phyloP scores from a whole-genome alignment of 352 stramenopile species.

The Phytophthora pisi region DNA sequence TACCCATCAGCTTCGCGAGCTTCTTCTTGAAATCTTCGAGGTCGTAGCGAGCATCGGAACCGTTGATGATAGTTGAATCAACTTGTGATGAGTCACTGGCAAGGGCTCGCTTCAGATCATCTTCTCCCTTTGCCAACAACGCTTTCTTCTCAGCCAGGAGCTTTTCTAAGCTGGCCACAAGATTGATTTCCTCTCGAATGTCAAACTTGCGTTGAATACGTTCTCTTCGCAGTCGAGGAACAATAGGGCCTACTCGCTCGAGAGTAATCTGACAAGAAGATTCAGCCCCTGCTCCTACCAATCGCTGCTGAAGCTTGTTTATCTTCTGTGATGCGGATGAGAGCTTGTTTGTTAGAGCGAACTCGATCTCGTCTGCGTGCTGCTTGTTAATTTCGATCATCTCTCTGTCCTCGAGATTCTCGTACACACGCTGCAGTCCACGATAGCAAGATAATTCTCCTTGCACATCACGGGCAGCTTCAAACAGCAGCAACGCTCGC shows the following conservation, averaged over 20 bases:
- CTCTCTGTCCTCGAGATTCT: slow-evolving; percentile 57
- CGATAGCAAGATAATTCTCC: slow-evolving; percentile 64
- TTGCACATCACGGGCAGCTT: slow-evolving; percentile 45
- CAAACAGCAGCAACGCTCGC: slow-evolving; percentile 55
- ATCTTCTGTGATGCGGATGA: slow-evolving; percentile 41
- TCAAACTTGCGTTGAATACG: slow-evolving; percentile 63
- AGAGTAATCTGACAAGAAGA: slow-evolving; percentile 64
- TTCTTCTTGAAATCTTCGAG: slow-evolving; percentile 83
- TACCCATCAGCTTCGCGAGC: slow-evolving; percentile 69
- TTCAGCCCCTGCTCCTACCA: slow-evolving; percentile 67
- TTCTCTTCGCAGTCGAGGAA: slow-evolving; percentile 59
- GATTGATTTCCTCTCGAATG: slow-evolving; percentile 64
- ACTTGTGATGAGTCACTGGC: slow-evolving; percentile 69
- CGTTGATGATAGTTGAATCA: slow-evolving; percentile 70
- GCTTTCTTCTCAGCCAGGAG: slow-evolving; percentile 63
- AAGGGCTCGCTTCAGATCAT: slow-evolving; percentile 68
- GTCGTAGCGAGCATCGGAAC: slow-evolving; percentile 64
- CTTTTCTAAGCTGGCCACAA: slow-evolving; percentile 53
- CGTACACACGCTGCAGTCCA: slow-evolving; percentile 54
- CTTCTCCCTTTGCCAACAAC: slow-evolving; percentile 61
- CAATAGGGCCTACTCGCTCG: slow-evolving; percentile 71
- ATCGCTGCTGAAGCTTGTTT: slow-evolving; percentile 51
- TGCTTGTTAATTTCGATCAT: slow-evolving; percentile 48
- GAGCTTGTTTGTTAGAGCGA: slow-evolving; percentile 62
- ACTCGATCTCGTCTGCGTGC: slow-evolving; percentile 73